Base-by-base conservation (phyloP, 2,329 filamentous ascomycete species). In the Colletotrichum graminicola region DNA sequence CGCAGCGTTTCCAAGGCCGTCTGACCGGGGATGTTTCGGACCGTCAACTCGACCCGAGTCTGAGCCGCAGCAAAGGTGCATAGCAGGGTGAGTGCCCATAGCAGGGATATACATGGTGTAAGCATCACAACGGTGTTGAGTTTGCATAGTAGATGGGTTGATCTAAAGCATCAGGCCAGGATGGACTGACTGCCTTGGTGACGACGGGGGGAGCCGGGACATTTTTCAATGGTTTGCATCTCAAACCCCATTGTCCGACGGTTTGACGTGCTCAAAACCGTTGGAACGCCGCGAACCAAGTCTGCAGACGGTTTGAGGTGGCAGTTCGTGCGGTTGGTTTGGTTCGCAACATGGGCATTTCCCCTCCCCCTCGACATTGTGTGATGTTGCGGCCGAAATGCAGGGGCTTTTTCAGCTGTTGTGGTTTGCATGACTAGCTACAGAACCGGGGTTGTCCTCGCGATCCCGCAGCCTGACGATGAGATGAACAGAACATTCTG, bases 1-100 rank as follows among this genome's bases (percentile, higher is more conserved):
- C 41, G 56, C 5, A 72, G 21, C 2, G 70, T 71, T 4, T 72
- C 55, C 21, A 62, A 55, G 14, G 66, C 36, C 8, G 66, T 62
- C 36, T 26, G 16, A 2, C 70, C 70, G 4, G 62, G 66, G 23
- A n/a, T 57, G 7, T 43, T 67, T 5, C 62, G 47, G 7, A 73
- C 67, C 2, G 62, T 59, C 23, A 71, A 16, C 29, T 71, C 62
- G 10, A 61, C 49, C n/a, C 62, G 54, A 8, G 51, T 18, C n/a
- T 41, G 32, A n/a, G 16, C 43, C 2, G 51, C 63, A 3, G 34
- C 18, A 26, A 21, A 34, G 11, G 41, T 43, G 8, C 41, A 59
- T 32, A 36, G 14, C 12, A 70, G 11, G 2, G 36, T 5, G 4
- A n/a, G 18, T 5, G 43, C 23, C 61, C 61, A 62, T 4, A 59